Evolutionary conservation across 2,329 filamentous ascomycete species (phyloP), one percentile per base, ranked within the genome.

Genomic region (Paraconiothyrium sp.): DNA sequence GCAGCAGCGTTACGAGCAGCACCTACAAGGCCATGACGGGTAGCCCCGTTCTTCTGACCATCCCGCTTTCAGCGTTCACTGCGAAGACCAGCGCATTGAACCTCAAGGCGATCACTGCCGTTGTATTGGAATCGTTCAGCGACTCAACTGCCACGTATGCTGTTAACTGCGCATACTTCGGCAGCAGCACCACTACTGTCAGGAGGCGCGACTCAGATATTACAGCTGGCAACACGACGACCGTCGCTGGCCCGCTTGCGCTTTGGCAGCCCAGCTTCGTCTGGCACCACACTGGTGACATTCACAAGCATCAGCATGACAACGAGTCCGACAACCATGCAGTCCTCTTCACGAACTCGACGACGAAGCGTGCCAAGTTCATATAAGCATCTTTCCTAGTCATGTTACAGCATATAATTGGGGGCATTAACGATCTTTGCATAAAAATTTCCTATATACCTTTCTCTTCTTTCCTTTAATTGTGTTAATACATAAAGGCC

Each of bases 131-230:
- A 22, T 44, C 34, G 16, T 62, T 62, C 51, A 59, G 50, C 44
- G 50, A 54, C n/a, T 14, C 35, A 11, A 59, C 56, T 9, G 24
- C 60, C n/a, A 62, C 35, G 35, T 62, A 62, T 48, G 44, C 20
- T 27, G 30, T 62, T 13, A 54, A 59, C 48, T 62, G 60, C 27
- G 60, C 60, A n/a, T 62, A 62, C 51, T 62, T 62, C 48, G 57
- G 55, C 24, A 52, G 43, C 30, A 14, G 22, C 43, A 24, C 13
- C 14, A 13, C 41, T 14, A 47, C 8, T n/a, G n/a, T 14, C 22
- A 3, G 11, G 24, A 14, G 35, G 9, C 13, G 22, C 34, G 24
- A 39, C 20, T 39, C 8, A 3, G 10, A 3, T 9, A 9, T 10
- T n/a, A 16, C 32, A 11, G 20, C 20, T 14, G 34, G 20, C n/a